Percentiles rank a stretch among this genome's conserved stretches.
These are phyloP conservation scores for Colletotrichum nymphaeae DNA, from an alignment of 2,329 filamentous ascomycete species.

Conservation along the genomic window DNA sequence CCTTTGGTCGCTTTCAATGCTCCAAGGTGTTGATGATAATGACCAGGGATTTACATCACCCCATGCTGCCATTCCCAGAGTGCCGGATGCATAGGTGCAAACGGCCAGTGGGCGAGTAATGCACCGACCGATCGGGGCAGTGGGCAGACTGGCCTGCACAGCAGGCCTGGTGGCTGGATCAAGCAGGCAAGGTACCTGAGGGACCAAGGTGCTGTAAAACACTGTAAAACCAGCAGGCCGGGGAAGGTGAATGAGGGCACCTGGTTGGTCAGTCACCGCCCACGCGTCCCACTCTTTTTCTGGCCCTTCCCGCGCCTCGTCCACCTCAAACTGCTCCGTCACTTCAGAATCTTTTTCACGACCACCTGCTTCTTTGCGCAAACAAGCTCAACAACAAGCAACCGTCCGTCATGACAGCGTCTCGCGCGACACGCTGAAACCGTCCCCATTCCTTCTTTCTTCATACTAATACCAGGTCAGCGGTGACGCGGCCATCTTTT, in stretches of 20 bases:
- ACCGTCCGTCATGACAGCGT: conserved; percentile 28
- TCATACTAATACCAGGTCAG: neutral
- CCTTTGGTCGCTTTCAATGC: neutral
- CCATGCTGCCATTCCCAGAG: neutral
- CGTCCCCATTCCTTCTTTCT: neutral
- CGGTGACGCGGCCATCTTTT: neutral
- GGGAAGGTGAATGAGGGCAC: conserved; percentile 5
- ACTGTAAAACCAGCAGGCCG: conserved; percentile 20
- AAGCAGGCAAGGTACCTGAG: neutral
- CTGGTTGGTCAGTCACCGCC: conserved; percentile 26
- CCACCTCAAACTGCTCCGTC: conserved; percentile 29
- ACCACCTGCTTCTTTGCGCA: conserved; percentile 25
- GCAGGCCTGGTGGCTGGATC: conserved; percentile 4
- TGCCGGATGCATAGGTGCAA: no score
- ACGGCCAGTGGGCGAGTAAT: conserved; percentile 17
- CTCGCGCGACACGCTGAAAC: conserved; percentile 22
- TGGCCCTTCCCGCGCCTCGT: conserved; percentile 35
- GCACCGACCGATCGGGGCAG: neutral
- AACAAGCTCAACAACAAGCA: conserved; percentile 16
- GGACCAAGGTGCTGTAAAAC: conserved; percentile 5
- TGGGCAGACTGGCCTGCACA: no score
- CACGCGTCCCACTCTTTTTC: conserved; percentile 35
- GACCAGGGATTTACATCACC: neutral
- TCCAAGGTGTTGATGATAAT: neutral
- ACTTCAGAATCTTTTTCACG: conserved; percentile 33